These are phyloP conservation scores for Yamadazyma laniorum DNA, from an alignment of 805 yeast genomes.

Conservation along the genomic window DNA sequence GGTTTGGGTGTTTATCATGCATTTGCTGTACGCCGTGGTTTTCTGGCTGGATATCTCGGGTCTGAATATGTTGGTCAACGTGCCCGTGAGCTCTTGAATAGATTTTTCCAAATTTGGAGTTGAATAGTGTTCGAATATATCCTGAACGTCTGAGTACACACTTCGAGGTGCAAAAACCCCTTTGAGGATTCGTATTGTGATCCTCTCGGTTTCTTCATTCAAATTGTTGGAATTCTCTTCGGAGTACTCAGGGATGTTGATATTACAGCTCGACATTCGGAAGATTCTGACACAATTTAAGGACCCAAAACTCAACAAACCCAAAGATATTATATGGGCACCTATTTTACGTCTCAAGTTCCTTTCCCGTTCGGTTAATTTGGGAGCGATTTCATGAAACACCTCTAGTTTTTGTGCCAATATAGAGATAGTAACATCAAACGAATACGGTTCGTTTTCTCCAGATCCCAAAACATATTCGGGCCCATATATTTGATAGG, in stretches of 20 bases:
- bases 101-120: slow-evolving; percentile 1
- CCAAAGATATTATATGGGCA: slow-evolving; percentile 1
- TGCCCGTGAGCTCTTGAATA: not conserved
- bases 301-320: slow-evolving; percentile 8
- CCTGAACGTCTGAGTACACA: slow-evolving; percentile 2
- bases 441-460: slow-evolving; percentile 8
- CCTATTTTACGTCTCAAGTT: slow-evolving; percentile 13
- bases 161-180: slow-evolving; percentile 2
- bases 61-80: not conserved
- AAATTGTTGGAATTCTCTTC: slow-evolving; percentile 8
- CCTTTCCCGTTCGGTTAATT: not conserved
- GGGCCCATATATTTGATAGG: slow-evolving; percentile 48
- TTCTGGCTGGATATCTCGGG: no score
- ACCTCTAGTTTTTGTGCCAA: slow-evolving; percentile 10
- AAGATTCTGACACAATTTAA: slow-evolving; percentile 5
- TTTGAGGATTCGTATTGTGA: slow-evolving; percentile 4
- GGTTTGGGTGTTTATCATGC: slow-evolving; percentile 6
- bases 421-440: slow-evolving; percentile 5
- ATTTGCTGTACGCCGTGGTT: not conserved
- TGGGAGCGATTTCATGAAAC: slow-evolving; percentile 7
- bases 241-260: slow-evolving; percentile 7
- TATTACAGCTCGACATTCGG: not conserved
- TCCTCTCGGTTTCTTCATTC: slow-evolving; percentile 6
- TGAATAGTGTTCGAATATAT: not conserved
- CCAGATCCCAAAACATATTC: slow-evolving; percentile 47